Evolutionary conservation across 1,284 basidiomycete genomes (phyloP), one percentile per base, ranked within the genome.

Genomic region (Heterobasidion parviporum): DNA sequence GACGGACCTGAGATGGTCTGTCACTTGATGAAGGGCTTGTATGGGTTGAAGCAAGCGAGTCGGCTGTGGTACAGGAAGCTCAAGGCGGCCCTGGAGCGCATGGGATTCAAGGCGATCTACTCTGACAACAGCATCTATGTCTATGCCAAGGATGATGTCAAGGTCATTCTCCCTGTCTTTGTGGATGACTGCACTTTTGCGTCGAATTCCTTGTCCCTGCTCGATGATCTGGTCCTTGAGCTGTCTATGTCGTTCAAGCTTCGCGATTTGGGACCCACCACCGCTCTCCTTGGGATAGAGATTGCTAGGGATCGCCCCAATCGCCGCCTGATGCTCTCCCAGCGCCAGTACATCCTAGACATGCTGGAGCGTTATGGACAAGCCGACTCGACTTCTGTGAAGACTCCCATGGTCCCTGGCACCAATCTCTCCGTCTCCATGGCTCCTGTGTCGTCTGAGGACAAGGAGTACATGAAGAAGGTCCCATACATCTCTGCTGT

Each of bases 261-360:
- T 20, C 67, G 61, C 2, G 66, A 70, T 55, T 59, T 72, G 0
- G 74, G 73, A 0, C 49, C 59, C 0, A 62, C 67, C 26, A 58
- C 58, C 9, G 70, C 63, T 61, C 56, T 74, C n/a, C 62, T 75
- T 1, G 69, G 72, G 4, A 64, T 73, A 45, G 61, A 69, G 54
- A 61, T 75, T 55, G 55, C 50, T 5, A 62, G 68, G 10, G 63
- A 73, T 52, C 51, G 61, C 14, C 43, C 51, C 3, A 56, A 50
- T 1, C 50, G 65, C 6, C 70, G 66, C 2, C 61, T 74, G 18
- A 55, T 61, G 16, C 57, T 73, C 14, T 63, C 57, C 0, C 71
- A 72, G 43, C 56, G 59, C 1, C 45, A 58, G 7, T 72, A 72
- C 58, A 64, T 69, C 50, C 47, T 64, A 8, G 50, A 57, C 3